Evolutionary conservation across 2,329 filamentous ascomycete genomes (phyloP).

Genomic region (Drechslerella coelobrocha): DNA sequence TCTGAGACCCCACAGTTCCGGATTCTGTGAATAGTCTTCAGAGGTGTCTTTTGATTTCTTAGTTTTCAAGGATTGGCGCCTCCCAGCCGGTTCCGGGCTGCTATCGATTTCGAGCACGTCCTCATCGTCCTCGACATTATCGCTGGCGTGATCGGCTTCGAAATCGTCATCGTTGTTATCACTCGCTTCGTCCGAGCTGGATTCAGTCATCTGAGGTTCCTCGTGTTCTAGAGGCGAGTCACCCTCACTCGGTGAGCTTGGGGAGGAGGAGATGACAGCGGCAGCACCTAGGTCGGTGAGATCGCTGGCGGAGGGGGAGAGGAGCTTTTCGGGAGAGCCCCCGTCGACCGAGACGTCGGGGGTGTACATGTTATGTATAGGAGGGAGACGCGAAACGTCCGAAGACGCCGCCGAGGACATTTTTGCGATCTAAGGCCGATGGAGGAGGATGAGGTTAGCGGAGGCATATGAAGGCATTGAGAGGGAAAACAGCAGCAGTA

Average conservation of each 20-base stretch:
- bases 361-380: constrained; percentile 47
- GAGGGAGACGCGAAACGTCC: constrained; percentile 50
- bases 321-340: constrained; percentile 40
- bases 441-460: constrained; percentile 32
- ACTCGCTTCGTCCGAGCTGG: constrained; percentile 60
- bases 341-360: constrained; percentile 48
- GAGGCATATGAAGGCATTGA: constrained; percentile 34
- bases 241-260: constrained; percentile 16
- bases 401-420: constrained; percentile 49
- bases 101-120: constrained; percentile 72
- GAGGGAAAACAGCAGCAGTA: constrained; percentile 26
- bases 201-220: constrained; percentile 45
- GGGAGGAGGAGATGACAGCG: constrained; percentile 31
- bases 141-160: constrained; percentile 65
- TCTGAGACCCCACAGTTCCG: constrained; percentile 90
- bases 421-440: constrained; percentile 19
- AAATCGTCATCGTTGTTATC: constrained; percentile 77
- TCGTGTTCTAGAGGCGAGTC: constrained; percentile 45
- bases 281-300: constrained; percentile 43
- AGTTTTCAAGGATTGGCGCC: constrained; percentile 25
- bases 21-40: constrained; percentile 65
- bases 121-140: constrained; percentile 73
- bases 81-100: constrained; percentile 42
- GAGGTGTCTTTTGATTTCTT: constrained; percentile 43
- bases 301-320: constrained; percentile 41